Evolutionary conservation across 805 yeast species (phyloP).

Genomic region (Metschnikowia bowlesiae): DNA sequence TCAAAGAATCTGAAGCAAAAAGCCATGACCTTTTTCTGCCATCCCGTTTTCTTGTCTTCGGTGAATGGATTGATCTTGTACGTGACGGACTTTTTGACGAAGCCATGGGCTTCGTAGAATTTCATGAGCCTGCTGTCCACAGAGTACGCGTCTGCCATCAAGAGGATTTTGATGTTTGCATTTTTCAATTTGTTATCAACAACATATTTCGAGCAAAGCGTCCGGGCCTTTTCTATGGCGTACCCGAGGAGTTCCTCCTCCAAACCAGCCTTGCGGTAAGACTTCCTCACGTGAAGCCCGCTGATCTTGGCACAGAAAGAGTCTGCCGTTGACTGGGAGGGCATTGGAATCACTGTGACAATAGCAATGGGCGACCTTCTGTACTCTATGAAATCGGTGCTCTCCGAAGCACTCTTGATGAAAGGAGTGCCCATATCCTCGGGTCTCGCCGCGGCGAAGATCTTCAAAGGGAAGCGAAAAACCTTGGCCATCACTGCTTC

Average conservation of each 20-base stretch:
- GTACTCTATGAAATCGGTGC: constrained; percentile 55
- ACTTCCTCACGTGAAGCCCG: constrained; percentile 61
- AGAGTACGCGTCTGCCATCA: constrained; percentile 48
- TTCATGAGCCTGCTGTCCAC: constrained; percentile 43
- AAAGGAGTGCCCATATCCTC: constrained; percentile 23
- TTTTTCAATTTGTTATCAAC: constrained; percentile 17
- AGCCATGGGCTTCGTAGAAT: constrained; percentile 40
- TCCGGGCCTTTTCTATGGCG: constrained; percentile 48
- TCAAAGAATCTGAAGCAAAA: constrained; percentile 21
- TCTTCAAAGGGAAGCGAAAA: constrained; percentile 51
- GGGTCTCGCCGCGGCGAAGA: constrained; percentile 36
- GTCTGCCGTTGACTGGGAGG: constrained; percentile 33
- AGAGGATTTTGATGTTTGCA: constrained; percentile 30
- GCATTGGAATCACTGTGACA: constrained; percentile 42
- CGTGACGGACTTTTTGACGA: constrained; percentile 30
- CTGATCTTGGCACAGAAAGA: constrained; percentile 50
- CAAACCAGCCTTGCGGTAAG: constrained; percentile 61
- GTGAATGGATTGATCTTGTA: constrained; percentile 28
- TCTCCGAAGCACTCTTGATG: constrained; percentile 33
- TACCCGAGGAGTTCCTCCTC: constrained; percentile 60
- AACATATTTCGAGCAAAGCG: constrained; percentile 30
- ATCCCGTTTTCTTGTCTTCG: constrained; percentile 9
- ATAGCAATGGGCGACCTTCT: constrained; percentile 72
- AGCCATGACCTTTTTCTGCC: constrained; percentile 6
- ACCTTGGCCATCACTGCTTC: constrained; percentile 23